Evolutionary conservation across 2,329 filamentous ascomycete genomes (phyloP), one percentile per base, ranked within the genome.

Genomic region (Penicillium sp.): DNA sequence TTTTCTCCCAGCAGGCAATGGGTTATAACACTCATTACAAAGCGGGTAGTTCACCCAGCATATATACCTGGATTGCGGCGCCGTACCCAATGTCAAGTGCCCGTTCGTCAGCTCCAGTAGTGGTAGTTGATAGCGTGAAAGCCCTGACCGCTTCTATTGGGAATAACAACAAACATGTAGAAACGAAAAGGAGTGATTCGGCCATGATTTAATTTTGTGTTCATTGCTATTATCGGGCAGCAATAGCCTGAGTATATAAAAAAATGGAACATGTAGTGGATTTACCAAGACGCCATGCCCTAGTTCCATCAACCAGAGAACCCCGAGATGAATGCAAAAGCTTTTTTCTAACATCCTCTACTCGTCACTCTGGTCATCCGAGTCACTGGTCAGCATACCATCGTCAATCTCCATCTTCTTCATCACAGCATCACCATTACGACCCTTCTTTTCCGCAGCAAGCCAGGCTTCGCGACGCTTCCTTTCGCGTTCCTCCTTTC

Each of bases 381-480:
- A 67, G 43, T 73, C 72, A 50, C 74, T 74, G n/a, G 71, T 73
- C 56, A 72, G 57, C 37, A 58, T 65, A 9, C 60, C 66, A 46
- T 76, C 73, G 40, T 74, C 74, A 35, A 68, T 60, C 49, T 78
- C 76, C 71, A 78, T 75, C 58, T 71, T 68, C 40, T 72, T 71
- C 47, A 79, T 65, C n/a, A 67, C 68, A 6, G 66, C 66, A 65
- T 79, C 76, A 1, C 76, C 76, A 63, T 77, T 78, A 56, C 68
- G 69, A 27, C 78, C 78, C 57, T 73, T 75, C 60, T 76, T 80
- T 60, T 79, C 77, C 4, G 76, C 77, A 22, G 75, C 73, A 62
- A 80, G 77, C 73, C 78, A 81, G 22, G 76, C 76, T 64, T 79
- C 70, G 56, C 78, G 70, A 54, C 71, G 73, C 55, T 73, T 73